phyloP scores from a whole-genome alignment of 176 grass and related monocot genomes.

The Rhipidocladum racemiflorum region DNA sequence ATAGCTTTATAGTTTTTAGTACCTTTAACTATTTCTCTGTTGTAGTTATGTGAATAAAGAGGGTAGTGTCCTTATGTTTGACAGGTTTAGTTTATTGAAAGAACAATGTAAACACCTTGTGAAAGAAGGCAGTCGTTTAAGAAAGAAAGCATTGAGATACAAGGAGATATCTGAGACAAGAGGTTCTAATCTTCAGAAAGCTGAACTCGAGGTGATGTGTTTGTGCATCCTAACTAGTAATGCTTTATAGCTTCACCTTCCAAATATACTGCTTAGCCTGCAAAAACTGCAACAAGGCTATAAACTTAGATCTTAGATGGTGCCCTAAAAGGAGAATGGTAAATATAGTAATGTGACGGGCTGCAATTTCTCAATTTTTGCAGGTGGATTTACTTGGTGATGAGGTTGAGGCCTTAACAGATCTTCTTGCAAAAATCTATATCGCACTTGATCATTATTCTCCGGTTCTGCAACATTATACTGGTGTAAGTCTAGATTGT shows the following conservation, averaged over 20 bases:
- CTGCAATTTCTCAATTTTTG: neutral
- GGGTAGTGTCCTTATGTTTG: neutral
- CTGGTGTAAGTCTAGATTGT: slow-evolving; percentile 42
- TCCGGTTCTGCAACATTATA: slow-evolving; percentile 69
- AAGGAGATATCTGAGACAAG: slow-evolving; percentile 65
- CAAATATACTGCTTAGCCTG: neutral
- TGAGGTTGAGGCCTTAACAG: slow-evolving; percentile 61
- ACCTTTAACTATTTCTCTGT: neutral
- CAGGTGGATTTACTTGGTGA: slow-evolving; percentile 85
- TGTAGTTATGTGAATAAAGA: slow-evolving; percentile 12
- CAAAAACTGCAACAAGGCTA: neutral
- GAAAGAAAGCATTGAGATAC: slow-evolving; percentile 40
- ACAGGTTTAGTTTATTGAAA: slow-evolving; percentile 51
- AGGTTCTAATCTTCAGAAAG: slow-evolving; percentile 66
- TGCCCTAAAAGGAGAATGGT: neutral
- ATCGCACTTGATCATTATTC: slow-evolving; percentile 67
- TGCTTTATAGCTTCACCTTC: slow-evolving; percentile 7
- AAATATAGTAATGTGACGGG: neutral
- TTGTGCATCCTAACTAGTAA: neutral
- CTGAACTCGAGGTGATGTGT: slow-evolving; percentile 58
- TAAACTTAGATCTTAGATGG: neutral
- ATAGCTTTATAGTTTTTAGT: slow-evolving; percentile 10
- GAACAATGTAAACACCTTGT: slow-evolving; percentile 48
- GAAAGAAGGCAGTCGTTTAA: slow-evolving; percentile 43
- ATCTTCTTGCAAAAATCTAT: slow-evolving; percentile 76